Base-by-base conservation (phyloP, 371 early-diverging fungal genomes). In the Mortierella polycephala region DNA sequence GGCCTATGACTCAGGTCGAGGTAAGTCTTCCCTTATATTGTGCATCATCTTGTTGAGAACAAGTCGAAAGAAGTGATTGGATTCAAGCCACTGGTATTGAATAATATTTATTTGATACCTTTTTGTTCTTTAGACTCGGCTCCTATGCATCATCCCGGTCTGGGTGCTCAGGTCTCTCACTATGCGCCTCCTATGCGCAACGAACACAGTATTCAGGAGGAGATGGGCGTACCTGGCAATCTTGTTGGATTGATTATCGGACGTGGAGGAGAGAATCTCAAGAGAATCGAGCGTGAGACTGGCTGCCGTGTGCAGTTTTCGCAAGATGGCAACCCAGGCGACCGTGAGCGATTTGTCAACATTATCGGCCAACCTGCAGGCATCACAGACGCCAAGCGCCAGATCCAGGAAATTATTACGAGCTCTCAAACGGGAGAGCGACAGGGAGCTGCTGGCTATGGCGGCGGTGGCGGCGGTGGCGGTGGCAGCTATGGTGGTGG, bases 161-260 rank as follows among this genome's bases (percentile, higher is more conserved):
- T 88, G 39, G 91, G 89, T 12, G 65, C 60, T 9, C 68, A 73
- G 52, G 67, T 64, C 54, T 76, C 83, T n/a, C 71, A 81, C 44
- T 79, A 85, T 64, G 74, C 81, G 11, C 79, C 74, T 11, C 81
- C 75, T 16, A 75, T 79, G 67, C 76, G 83, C 57, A 62, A 59
- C 61, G 69, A 76, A 57, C 69, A 71, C 57, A n/a, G 57, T 59
- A 62, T 83, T 60, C 74, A 82, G 65, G 62, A 83, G 52, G 83
- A 91, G 61, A 86, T 90, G 53, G 74, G 64, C 37, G 91, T 94
- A 0, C 92, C 93, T 7, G 85, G 86, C 58, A 85, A 83, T 51
- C 86, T 91, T 75, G 94, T 95, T 14, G 96, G 96, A 5, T 72
- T 95, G 52, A 87, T 97, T 50, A 97, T 96, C 79, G 96, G 96